phyloP scores from a whole-genome alignment of 2,329 filamentous ascomycete species.

The Colletotrichum lindemuthianum region DNA sequence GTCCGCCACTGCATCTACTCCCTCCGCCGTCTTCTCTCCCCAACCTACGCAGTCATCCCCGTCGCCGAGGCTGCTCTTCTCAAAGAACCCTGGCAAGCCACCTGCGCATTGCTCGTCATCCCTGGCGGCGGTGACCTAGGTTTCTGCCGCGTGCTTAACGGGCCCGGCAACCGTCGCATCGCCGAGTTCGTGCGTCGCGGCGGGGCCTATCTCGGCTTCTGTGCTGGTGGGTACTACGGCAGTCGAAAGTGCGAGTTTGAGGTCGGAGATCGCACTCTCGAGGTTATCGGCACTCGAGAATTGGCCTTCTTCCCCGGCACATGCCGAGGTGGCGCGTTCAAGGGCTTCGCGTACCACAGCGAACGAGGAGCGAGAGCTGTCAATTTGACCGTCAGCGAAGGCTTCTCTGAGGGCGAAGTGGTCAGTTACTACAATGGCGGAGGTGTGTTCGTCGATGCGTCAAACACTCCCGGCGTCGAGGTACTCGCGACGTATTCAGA shows the following conservation, averaged over 20 bases:
- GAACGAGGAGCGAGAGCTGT: constrained; percentile 84
- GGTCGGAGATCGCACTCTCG: constrained; percentile 76
- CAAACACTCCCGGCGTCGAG: constrained; percentile 74
- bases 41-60: constrained; percentile 92
- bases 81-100: constrained; percentile 89
- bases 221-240: constrained; percentile 94
- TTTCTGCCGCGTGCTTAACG: constrained; percentile 89
- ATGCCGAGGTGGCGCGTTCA: constrained; percentile 87
- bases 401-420: constrained; percentile 69
- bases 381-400: constrained; percentile 67
- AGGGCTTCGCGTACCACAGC: constrained; percentile 89
- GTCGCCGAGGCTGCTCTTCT: constrained; percentile 81
- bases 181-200: constrained; percentile 85
- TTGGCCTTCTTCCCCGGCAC: constrained; percentile 87
- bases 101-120: constrained; percentile 89
- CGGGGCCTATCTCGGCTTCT: constrained; percentile 89
- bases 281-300: constrained; percentile 87
- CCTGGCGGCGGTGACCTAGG: constrained; percentile 94
- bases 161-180: constrained; percentile 86
- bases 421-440: constrained; percentile 93
- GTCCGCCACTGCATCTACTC: constrained; percentile 90
- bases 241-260: constrained; percentile 88
- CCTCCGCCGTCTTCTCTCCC: constrained; percentile 84
- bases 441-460: constrained; percentile 87
- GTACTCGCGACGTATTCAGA: constrained; percentile 84